A percentile compares a stretch with the other conserved stretches of the same genome.
These are phyloP conservation scores for Fusarium fracticaudum DNA, from an alignment of 2,329 filamentous ascomycete genomes.

Conservation along the genomic window DNA sequence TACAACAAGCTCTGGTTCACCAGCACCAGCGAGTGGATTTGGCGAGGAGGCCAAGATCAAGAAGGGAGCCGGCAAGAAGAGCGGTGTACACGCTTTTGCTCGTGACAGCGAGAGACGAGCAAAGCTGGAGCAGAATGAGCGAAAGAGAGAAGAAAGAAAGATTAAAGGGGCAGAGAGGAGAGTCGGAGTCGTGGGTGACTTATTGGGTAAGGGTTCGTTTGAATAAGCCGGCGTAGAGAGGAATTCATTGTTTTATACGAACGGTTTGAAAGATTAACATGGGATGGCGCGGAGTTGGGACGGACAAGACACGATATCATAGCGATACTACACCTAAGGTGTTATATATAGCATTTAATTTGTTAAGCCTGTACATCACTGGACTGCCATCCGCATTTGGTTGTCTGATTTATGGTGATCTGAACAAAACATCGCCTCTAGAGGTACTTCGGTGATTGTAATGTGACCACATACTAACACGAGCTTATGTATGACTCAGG, in stretches of 20 bases:
- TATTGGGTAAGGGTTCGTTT: slow-evolving; percentile 64
- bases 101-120: slow-evolving; percentile 67
- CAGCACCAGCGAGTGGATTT: slow-evolving; percentile 50
- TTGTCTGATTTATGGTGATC: neutral
- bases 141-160: slow-evolving; percentile 66
- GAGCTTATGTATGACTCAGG: neutral
- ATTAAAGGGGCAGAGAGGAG: slow-evolving; percentile 66
- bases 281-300: slow-evolving; percentile 30
- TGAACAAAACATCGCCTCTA: neutral
- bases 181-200: slow-evolving; percentile 64
- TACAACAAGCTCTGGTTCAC: slow-evolving; percentile 47
- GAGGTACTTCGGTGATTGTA: neutral
- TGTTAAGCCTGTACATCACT: neutral
- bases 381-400: neutral
- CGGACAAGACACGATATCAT: slow-evolving; percentile 5
- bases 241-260: slow-evolving; percentile 11
- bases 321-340: slow-evolving; percentile 2
- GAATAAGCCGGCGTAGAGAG: slow-evolving; percentile 40
- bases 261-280: neutral
- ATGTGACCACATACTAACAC: neutral
- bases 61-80: slow-evolving; percentile 68
- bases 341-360: neutral
- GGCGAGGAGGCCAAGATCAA: slow-evolving; percentile 66
- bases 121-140: slow-evolving; percentile 65
- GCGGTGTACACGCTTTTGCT: slow-evolving; percentile 69